phyloP scores from a whole-genome alignment of 768 basidiomycete genomes.

The Lentinula boryana region DNA sequence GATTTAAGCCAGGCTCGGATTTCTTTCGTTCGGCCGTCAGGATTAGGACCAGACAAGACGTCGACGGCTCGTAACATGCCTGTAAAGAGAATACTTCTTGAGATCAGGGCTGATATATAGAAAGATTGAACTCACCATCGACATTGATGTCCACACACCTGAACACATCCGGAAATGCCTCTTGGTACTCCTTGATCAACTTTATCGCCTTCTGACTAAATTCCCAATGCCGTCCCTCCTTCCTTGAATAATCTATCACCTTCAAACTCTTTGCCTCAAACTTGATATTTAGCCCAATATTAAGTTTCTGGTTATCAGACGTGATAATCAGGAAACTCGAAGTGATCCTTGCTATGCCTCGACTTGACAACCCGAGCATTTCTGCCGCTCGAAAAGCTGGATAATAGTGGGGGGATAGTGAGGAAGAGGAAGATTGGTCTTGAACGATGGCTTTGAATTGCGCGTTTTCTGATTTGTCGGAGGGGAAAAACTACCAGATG shows the following conservation, averaged over 20 bases:
- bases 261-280: slow-evolving; percentile 93
- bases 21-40: slow-evolving; percentile 69
- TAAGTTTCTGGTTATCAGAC: slow-evolving; percentile 72
- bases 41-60: slow-evolving; percentile 46
- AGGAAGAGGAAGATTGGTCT: slow-evolving; percentile 21
- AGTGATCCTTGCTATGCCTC: slow-evolving; percentile 84
- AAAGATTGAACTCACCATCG: slow-evolving; percentile 47
- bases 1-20: slow-evolving; percentile 81
- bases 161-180: slow-evolving; percentile 82
- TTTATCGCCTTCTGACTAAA: slow-evolving; percentile 84
- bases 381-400: slow-evolving; percentile 78
- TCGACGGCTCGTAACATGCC: slow-evolving; percentile 69
- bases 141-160: slow-evolving; percentile 60
- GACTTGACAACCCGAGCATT: slow-evolving; percentile 64
- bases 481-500: slow-evolving; percentile 70
- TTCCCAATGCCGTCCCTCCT: slow-evolving; percentile 85
- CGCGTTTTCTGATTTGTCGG: slow-evolving; percentile 73
- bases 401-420: slow-evolving; percentile 44
- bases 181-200: slow-evolving; percentile 79
- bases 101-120: not conserved
- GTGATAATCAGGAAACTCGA: slow-evolving; percentile 89
- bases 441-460: slow-evolving; percentile 67
- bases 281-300: slow-evolving; percentile 91
- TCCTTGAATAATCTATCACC: slow-evolving; percentile 87
- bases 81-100: slow-evolving; percentile 22